Base-by-base conservation (phyloP, 805 yeast species). In the Saccharomyces kudriavzevii region DNA sequence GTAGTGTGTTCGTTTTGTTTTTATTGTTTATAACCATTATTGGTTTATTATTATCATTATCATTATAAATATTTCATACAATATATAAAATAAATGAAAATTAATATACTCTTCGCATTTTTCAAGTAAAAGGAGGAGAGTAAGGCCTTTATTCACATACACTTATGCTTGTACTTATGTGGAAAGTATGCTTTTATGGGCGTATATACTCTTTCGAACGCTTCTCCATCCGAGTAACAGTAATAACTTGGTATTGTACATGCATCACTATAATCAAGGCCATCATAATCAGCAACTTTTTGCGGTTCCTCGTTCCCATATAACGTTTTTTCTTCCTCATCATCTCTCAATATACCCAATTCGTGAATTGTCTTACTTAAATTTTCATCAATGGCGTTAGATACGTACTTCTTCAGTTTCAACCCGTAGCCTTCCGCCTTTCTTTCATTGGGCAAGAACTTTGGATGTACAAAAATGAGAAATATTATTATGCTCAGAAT, bases 401-500 rank as follows among this genome's bases (percentile, higher is more conserved):
- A 35, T 3, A 35, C 43, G 17, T 35, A 35, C 22, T 35, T 35
- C 17, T 17, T 17, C 17, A 35, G 22, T 17, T 17, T 35, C 13
- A 35, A 17, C 17, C 17, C 43, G 17, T 35, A 35, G 4, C 43
- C 43, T 17, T 17, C 17, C 1, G 8, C 43, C 43, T 35, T 35
- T 24, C 10, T 35, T 35, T 35, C 22, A 20, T 17, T 17, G 3
- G 24, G 17, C 11, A 17, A 35, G 20, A 35, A 35, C 17, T 24
- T 35, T 8, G 43, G 43, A 35, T 17, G 43, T 35, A 35, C 9
- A 35, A 17, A 35, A 3, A 35, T 17, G 11, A 35, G 10, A 24
- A 35, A 35, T 35, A 35, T 35, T 35, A 35, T 6, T 20, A 35
- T 20, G 11, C 43, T 35, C 17, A 54, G 20, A 2, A 74, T 59